Percentiles rank a stretch among this genome's conserved stretches.
These are phyloP conservation scores for Paratinospora sagittata DNA, from an alignment of 164 flowering plant species.

Conservation along the genomic window DNA sequence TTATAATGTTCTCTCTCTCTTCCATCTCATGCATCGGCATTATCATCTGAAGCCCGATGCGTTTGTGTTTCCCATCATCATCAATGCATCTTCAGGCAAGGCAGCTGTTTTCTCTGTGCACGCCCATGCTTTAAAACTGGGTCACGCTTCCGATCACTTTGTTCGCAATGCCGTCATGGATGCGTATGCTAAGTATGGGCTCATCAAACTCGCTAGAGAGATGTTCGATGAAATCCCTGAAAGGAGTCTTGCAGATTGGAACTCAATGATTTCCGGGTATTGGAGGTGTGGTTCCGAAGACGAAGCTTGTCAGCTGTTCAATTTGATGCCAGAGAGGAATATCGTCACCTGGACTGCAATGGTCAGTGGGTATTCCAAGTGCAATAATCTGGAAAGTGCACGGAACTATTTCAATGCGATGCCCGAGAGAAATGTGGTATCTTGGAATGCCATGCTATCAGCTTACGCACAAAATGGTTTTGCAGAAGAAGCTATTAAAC, in stretches of 20 bases:
- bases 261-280: slow-evolving; percentile 58
- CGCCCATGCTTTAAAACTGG: slow-evolving; percentile 25
- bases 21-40: slow-evolving; percentile 21
- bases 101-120: slow-evolving; percentile 9
- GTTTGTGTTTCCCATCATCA: slow-evolving; percentile 25
- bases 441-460: slow-evolving; percentile 81
- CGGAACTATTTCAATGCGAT: slow-evolving; percentile 46
- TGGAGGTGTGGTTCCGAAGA: slow-evolving; percentile 49
- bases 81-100: slow-evolving; percentile 19
- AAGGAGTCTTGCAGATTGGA: slow-evolving; percentile 50
- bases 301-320: slow-evolving; percentile 44
- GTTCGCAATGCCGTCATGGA: slow-evolving; percentile 46
- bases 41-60: slow-evolving; percentile 22
- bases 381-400: slow-evolving; percentile 45
- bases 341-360: slow-evolving; percentile 77
- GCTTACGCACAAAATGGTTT: slow-evolving; percentile 63
- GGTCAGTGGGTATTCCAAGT: slow-evolving; percentile 56
- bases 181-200: slow-evolving; percentile 42
- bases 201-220: slow-evolving; percentile 27
- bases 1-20: slow-evolving; percentile 26
- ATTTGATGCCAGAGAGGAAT: slow-evolving; percentile 51
- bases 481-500: slow-evolving; percentile 35
- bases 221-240: slow-evolving; percentile 67
- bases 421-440: slow-evolving; percentile 62
- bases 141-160: slow-evolving; percentile 25